Evolutionary conservation across 2,329 filamentous ascomycete genomes (phyloP).

Genomic region (Scytalidium lignicola): DNA sequence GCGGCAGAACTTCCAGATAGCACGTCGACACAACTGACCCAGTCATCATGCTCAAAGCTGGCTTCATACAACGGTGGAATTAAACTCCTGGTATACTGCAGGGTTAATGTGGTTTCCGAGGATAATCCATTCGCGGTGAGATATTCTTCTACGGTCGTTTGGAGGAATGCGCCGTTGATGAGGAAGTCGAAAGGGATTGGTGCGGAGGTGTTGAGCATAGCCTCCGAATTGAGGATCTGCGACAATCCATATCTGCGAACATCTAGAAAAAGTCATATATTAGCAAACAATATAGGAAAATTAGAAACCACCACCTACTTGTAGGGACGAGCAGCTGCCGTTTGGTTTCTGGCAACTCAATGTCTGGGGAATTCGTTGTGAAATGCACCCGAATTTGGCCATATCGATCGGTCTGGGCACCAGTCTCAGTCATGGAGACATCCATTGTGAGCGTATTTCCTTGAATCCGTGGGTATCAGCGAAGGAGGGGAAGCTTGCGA

Average conservation of each 20-base stretch:
- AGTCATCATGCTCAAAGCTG: slow-evolving; percentile 95
- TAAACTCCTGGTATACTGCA: slow-evolving; percentile 91
- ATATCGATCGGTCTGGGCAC: slow-evolving; percentile 10
- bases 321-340: slow-evolving; percentile 58
- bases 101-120: slow-evolving; percentile 75
- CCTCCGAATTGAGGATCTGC: slow-evolving; percentile 65
- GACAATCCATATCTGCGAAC: slow-evolving; percentile 67
- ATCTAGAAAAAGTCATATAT: slow-evolving; percentile 35
- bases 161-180: slow-evolving; percentile 87
- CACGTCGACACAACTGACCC: slow-evolving; percentile 85
- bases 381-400: slow-evolving; percentile 64
- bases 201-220: slow-evolving; percentile 59
- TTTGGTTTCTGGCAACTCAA: slow-evolving; percentile 58
- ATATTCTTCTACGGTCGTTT: slow-evolving; percentile 86
- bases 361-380: slow-evolving; percentile 56
- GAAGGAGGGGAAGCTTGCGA: background rate
- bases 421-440: slow-evolving; percentile 11
- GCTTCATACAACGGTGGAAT: slow-evolving; percentile 85
- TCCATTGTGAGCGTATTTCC: slow-evolving; percentile 8
- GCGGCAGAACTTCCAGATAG: slow-evolving; percentile 63
- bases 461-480: background rate
- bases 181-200: slow-evolving; percentile 90
- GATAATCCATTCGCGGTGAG: slow-evolving; percentile 81
- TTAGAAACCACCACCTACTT: slow-evolving; percentile 33
- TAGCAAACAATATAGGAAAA: slow-evolving; percentile 1